Evolutionary conservation across 495 filamentous ascomycete genomes (phyloP), one percentile per base, ranked within the genome.

Genomic region (Aspergillus homomorphus): DNA sequence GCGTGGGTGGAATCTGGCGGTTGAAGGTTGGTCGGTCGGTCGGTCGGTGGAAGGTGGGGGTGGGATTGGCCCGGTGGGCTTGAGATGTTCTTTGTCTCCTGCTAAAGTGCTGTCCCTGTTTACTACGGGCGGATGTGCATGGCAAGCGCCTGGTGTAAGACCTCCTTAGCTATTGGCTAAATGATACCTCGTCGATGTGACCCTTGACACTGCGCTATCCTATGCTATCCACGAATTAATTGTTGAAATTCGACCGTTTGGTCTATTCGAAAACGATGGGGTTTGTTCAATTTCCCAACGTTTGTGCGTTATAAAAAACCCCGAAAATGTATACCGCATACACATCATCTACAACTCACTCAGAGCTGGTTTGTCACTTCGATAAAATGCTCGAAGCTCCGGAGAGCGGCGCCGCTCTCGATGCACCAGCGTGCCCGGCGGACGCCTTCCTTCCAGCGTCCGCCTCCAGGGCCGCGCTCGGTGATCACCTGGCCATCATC

Each of bases 361-460:
- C 62, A 53, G 26, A 80, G 63, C 49, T 60, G 66, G 65, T 82
- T 81, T n/a, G 72, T 80, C n/a, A 75, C 73, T 65, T 87, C 82
- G 43, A 88, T 87, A 73, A 91, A 92, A 8, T 72, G 69, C 38
- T 76, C 79, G 77, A 90, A 90, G 70, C 87, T 83, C 68, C 77
- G 82, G 76, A 90, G 86, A 45, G 91, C 91, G 65, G 84, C 80
- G 42, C 92, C 92, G 68, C 88, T 95, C 72, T 83, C 81, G 18
- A 96, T 82, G 0, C 89, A 87, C 87, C 89, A 92, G 67, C 85
- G 80, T 12, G 93, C 95, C 60, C 88, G 80, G 59, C 92, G 78
- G 15, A 96, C 84, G 44, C 92, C 95, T 66, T 94, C 91, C 75
- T 91, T 97, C 95, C 94, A 98, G 59, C 92, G 80, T 15, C 86